Conservation (phyloP, 2,329 filamentous ascomycete species). For the Peltaster fructicola region DNA sequence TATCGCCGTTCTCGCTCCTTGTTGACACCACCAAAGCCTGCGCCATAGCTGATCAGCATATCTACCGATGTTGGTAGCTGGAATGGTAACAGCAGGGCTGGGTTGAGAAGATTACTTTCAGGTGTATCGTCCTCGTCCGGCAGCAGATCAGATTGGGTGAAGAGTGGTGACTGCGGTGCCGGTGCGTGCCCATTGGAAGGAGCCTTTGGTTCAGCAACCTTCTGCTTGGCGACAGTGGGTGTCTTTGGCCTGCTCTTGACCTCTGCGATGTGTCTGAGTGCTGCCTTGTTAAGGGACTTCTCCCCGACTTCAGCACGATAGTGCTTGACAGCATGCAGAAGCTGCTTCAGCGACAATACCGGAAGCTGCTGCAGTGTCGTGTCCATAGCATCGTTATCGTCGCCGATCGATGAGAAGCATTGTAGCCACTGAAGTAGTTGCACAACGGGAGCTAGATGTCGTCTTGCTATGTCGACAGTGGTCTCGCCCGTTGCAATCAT, state of each 20-base stretch:
- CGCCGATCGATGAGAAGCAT: conserved; percentile 84
- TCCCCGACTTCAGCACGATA: conserved; percentile 93
- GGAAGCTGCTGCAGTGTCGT: conserved; percentile 81
- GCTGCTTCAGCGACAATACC: conserved; percentile 65
- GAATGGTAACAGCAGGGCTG: conserved; percentile 84
- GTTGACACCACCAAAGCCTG: conserved; percentile 85
- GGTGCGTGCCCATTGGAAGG: conserved; percentile 1
- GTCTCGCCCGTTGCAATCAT: conserved; percentile 71
- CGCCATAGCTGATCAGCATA: conserved; percentile 90
- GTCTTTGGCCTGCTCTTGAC: conserved; percentile 44
- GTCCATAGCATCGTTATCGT: conserved; percentile 76
- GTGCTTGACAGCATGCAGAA: conserved; percentile 80
- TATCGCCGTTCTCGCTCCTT: conserved; percentile 86
- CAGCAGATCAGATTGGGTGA: conserved; percentile 14
- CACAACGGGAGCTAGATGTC: conserved; percentile 76
- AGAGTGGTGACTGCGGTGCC: conserved; percentile 5
- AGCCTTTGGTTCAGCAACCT: conserved; percentile 2
- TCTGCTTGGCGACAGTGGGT: conserved; percentile 5
- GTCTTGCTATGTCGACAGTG: conserved; percentile 65
- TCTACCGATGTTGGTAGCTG: conserved; percentile 90
- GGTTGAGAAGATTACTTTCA: conserved; percentile 65
- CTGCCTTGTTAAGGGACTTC: conserved; percentile 74
- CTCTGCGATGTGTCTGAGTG: conserved; percentile 67
- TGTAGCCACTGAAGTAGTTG: conserved; percentile 95
- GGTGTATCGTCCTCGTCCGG: conserved; percentile 51